Percentiles rank a stretch among this genome's conserved stretches.
Evolutionary conservation across 306 rosid genomes (phyloP).

Genomic region (Gleditsia sinensis): DNA sequence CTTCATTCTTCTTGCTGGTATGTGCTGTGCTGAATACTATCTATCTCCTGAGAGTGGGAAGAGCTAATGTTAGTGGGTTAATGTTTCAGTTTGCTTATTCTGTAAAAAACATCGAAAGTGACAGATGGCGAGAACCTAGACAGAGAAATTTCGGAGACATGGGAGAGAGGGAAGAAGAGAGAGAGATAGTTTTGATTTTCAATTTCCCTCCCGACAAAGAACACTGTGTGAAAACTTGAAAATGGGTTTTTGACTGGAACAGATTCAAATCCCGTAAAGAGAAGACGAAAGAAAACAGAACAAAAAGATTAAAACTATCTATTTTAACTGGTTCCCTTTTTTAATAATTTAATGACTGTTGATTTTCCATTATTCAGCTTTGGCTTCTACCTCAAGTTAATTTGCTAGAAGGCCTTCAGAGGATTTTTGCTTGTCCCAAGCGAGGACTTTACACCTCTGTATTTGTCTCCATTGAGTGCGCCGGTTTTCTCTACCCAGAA

Average conservation of each 20-base stretch:
- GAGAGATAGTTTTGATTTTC: constrained; percentile 36
- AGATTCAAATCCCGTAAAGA: constrained; percentile 34
- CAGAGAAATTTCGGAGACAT: constrained; percentile 24
- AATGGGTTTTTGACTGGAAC: constrained; percentile 54
- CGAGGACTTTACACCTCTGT: constrained; percentile 1
- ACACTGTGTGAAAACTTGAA: constrained; percentile 68
- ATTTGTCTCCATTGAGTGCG: constrained; percentile 45
- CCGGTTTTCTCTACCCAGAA: constrained; percentile 41
- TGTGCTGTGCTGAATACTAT: constrained; percentile 1
- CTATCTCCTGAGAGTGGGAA: constrained; percentile 27
- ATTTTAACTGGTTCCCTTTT: neutral
- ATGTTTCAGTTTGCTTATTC: constrained; percentile 52
- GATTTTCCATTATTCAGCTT: constrained; percentile 20
- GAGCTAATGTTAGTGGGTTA: constrained; percentile 39
- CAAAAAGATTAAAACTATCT: neutral
- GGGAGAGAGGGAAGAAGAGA: constrained; percentile 20
- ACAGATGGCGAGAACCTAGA: constrained; percentile 42
- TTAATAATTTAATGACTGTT: constrained; percentile 1
- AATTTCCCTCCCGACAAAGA: constrained; percentile 81
- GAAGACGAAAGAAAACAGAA: neutral
- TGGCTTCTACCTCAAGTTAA: constrained; percentile 51
- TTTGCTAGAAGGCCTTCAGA: constrained; percentile 15
- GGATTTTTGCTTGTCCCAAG: constrained; percentile 32
- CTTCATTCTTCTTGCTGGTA: constrained; percentile 22
- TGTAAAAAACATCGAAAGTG: constrained; percentile 58